Conservation (phyloP, 805 yeast genomes). For the Jamesozyma jinghongensis region DNA sequence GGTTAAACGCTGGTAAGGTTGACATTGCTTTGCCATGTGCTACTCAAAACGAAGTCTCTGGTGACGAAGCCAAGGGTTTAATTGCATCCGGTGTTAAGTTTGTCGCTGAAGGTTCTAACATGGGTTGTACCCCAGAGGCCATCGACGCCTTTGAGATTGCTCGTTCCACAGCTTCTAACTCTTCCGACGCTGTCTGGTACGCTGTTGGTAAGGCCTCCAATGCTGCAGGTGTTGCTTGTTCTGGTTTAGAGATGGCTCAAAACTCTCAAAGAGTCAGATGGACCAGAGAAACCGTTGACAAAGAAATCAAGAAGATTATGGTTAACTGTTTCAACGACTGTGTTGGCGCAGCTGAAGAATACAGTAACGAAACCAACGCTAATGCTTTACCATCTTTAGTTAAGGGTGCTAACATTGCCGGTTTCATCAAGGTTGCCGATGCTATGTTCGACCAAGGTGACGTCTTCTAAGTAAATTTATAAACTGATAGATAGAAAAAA, state of each 20-base stretch:
- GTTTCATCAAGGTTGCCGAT: slow-evolving; percentile 96
- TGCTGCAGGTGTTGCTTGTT: slow-evolving; percentile 99
- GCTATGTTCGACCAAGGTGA: slow-evolving; percentile 99
- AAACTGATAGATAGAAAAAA: too few species aligned
- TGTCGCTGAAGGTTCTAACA: slow-evolving; percentile 98
- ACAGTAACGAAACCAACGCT: slow-evolving; percentile 50
- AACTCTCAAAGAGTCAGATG: slow-evolving; percentile 90
- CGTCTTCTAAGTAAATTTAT: slow-evolving; percentile 31
- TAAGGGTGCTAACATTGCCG: slow-evolving; percentile 98
- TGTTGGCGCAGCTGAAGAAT: slow-evolving; percentile 74
- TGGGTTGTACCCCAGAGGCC: slow-evolving; percentile 98
- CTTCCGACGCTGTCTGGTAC: slow-evolving; percentile 70
- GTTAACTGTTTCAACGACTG: slow-evolving; percentile 86
- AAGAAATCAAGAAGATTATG: slow-evolving; percentile 87
- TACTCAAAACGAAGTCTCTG: slow-evolving; percentile 95
- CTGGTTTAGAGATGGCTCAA: slow-evolving; percentile 99
- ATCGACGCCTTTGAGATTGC: slow-evolving; percentile 86
- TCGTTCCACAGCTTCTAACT: slow-evolving; percentile 40
- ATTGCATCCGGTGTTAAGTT: slow-evolving; percentile 84
- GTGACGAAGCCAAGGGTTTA: slow-evolving; percentile 92
- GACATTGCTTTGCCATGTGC: slow-evolving; percentile 98
- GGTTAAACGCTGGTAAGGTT: slow-evolving; percentile 84
- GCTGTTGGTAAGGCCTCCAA: slow-evolving; percentile 99
- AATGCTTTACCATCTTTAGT: slow-evolving; percentile 84
- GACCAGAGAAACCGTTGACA: slow-evolving; percentile 89